These are phyloP conservation scores for Globisporangium takayamanum DNA, from an alignment of 352 stramenopile species.

Conservation along the genomic window DNA sequence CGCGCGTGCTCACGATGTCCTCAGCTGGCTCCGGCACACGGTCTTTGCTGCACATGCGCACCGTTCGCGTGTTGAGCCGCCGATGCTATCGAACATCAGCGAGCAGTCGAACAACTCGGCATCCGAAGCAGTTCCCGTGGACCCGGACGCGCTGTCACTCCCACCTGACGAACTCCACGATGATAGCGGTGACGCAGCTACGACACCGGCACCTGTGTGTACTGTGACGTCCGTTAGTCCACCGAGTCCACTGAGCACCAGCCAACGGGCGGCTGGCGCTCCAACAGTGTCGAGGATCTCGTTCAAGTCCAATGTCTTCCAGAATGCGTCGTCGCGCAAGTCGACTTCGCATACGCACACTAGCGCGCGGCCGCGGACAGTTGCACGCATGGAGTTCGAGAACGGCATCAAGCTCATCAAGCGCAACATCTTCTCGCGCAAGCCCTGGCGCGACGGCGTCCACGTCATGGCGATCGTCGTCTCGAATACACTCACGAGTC, in stretches of 20 bases:
- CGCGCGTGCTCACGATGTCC: not conserved
- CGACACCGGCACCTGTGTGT: too few species aligned
- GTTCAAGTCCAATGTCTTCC: not conserved
- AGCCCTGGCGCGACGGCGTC: slow-evolving; percentile 24
- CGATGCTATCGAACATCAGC: slow-evolving; percentile 3
- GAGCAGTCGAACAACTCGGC: slow-evolving; percentile 7
- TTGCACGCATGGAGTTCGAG: slow-evolving; percentile 17
- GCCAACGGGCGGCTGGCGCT: not conserved
- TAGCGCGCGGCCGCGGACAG: not conserved
- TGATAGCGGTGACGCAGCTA: too few species aligned
- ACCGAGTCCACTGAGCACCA: not conserved
- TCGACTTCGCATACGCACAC: not conserved
- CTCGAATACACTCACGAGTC: slow-evolving; percentile 19
- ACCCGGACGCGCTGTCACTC: not conserved
- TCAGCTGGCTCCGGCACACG: not conserved
- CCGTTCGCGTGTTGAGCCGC: not conserved
- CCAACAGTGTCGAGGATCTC: not conserved
- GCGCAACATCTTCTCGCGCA: slow-evolving; percentile 22
- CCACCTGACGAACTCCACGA: too few species aligned
- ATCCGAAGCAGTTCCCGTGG: not conserved
- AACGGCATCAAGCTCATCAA: slow-evolving; percentile 24
- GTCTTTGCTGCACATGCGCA: not conserved
- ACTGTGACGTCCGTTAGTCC: not conserved
- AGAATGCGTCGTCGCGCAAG: not conserved
- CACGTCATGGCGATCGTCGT: slow-evolving; percentile 29